Base-by-base conservation (phyloP, 2,329 filamentous ascomycete genomes). In the Aspergillus aculeatus region DNA sequence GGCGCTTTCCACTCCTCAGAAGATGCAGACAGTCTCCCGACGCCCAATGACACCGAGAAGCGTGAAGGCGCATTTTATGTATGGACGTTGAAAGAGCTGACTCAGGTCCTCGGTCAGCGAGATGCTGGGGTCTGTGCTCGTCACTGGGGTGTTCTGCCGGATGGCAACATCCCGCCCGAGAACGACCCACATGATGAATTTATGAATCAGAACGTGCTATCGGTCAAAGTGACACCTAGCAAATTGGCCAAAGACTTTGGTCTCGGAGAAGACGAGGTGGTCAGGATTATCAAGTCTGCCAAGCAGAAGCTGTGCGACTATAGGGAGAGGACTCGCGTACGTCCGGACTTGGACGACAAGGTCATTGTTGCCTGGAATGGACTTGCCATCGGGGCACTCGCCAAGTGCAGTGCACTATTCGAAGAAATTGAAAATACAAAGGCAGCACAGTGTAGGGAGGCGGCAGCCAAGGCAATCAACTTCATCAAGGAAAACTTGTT, bases 171-270 rank as follows among this genome's bases (percentile, higher is more conserved):
- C 1, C 85, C 88, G 35, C 86, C 88, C 3, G 85, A 89, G 57
- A 87, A 94, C 67, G 95, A 99, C 71, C 89, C 91, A 0, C 90
- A 96, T 68, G 94, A 98, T 71, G 94, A 98, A 70, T 94, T 98
- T 61, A 89, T 96, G 70, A 92, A 94, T 68, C 92, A 96, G 72
- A 99, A 98, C 70, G 92, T 96, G 5, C 78, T 97, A 2, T 86
- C 87, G 41, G 83, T 96, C 26, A 84, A 84, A 38, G 86, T 84
- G 61, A 89, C 88, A 0, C 82, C 87, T 0, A 81, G 83, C 21
- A 86, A 89, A 50, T 81, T 99, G 7, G 88, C 89, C 14, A 85
- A 85, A 58, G 88, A 95, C 66, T 90, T 96, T 67, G 88, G 86
- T 1, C 81, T 94, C 14, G 83, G 88, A 0, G 85, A 88, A 58